These are phyloP conservation scores for Colletotrichum melonis DNA, from an alignment of 2,329 filamentous ascomycete genomes.

Conservation along the genomic window DNA sequence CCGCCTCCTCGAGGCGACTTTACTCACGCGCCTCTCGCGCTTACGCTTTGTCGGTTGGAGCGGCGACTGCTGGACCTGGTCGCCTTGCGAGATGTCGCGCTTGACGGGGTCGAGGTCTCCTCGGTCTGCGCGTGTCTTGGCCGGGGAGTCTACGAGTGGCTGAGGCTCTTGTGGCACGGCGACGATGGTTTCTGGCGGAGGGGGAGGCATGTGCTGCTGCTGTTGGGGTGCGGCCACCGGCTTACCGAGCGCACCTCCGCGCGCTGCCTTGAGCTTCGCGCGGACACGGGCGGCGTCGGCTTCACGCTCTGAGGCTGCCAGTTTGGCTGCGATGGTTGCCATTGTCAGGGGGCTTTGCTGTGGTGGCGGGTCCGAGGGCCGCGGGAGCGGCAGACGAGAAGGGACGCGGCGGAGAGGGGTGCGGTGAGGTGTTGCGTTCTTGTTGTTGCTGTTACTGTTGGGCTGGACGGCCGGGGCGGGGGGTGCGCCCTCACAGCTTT, in stretches of 20 bases:
- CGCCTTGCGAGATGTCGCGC: slow-evolving; percentile 40
- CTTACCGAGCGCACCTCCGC: slow-evolving; percentile 45
- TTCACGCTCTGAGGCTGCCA: slow-evolving; percentile 72
- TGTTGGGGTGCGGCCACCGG: slow-evolving; percentile 44
- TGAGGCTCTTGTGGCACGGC: slow-evolving; percentile 14
- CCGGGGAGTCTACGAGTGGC: neutral
- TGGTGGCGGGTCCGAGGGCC: slow-evolving; percentile 50
- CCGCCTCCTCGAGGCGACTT: slow-evolving; percentile 70
- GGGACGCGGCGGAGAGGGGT: slow-evolving; percentile 41
- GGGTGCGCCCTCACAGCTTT: slow-evolving; percentile 39
- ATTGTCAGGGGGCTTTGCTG: slow-evolving; percentile 70
- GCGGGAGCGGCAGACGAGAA: slow-evolving; percentile 49
- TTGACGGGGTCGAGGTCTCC: slow-evolving; percentile 51
- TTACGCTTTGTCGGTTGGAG: slow-evolving; percentile 56
- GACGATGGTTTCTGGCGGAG: slow-evolving; percentile 21
- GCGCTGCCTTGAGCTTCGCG: slow-evolving; percentile 70
- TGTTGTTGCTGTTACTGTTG: slow-evolving; percentile 13
- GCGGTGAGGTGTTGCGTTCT: slow-evolving; percentile 26
- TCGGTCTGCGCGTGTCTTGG: slow-evolving; percentile 24
- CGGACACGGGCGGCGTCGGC: slow-evolving; percentile 72
- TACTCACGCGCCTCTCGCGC: slow-evolving; percentile 64
- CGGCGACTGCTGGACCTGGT: slow-evolving; percentile 36
- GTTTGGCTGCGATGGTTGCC: slow-evolving; percentile 71
- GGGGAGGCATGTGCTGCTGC: slow-evolving; percentile 39
- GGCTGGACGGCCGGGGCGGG: slow-evolving; percentile 35